A percentile compares a stretch with the other conserved stretches of the same genome.
These are phyloP conservation scores for Oryza nivara DNA, from an alignment of 176 grass and related monocot genomes.

Conservation along the genomic window DNA sequence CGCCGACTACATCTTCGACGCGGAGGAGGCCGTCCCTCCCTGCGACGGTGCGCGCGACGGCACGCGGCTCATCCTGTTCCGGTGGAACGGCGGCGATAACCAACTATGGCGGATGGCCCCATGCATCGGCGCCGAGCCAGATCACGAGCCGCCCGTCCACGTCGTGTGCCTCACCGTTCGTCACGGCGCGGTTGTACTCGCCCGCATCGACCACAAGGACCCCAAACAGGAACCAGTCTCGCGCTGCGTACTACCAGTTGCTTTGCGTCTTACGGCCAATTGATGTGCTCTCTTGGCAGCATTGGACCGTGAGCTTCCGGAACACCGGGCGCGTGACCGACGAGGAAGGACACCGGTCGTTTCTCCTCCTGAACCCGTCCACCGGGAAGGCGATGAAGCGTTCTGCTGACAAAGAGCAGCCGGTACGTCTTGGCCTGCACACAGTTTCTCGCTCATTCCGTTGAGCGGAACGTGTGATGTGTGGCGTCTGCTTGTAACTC, in stretches of 20 bases:
- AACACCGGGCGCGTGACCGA: constrained; percentile 34
- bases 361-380: constrained; percentile 15
- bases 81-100: no score
- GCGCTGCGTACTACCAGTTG: no score
- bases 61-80: no score
- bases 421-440: neutral
- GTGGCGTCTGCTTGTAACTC: neutral
- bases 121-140: no score
- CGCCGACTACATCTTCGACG: no score
- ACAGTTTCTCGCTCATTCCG: neutral
- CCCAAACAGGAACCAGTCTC: neutral
- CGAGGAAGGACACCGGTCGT: constrained; percentile 8
- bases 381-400: neutral
- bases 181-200: constrained; percentile 29
- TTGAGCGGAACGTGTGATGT: neutral
- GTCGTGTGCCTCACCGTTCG: constrained; percentile 29
- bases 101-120: no score
- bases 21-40: no score
- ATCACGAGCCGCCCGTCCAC: no score
- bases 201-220: neutral
- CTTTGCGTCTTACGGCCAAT: no score
- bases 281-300: neutral
- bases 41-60: no score
- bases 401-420: neutral
- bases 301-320: constrained; percentile 24